Conservation (phyloP, 2,329 filamentous ascomycete species). For the Arthrobotrys conoides region DNA sequence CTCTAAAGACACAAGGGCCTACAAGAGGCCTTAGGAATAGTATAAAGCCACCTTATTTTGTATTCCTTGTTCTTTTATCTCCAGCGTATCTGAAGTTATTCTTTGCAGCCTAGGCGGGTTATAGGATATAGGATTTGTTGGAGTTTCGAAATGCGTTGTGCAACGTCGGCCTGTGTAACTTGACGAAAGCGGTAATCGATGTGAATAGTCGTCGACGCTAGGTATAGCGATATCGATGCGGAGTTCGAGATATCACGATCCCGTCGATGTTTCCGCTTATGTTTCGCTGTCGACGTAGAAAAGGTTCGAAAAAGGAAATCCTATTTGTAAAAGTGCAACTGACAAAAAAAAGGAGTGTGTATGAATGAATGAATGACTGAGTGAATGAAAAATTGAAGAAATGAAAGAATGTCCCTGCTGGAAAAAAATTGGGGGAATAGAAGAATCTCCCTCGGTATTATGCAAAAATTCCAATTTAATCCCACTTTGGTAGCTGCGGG, state of each 20-base stretch:
- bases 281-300: conserved; percentile 14
- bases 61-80: neutral
- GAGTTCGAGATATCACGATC: conserved; percentile 3
- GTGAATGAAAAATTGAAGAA: neutral
- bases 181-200: conserved; percentile 25
- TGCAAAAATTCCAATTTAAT: conserved; percentile 49
- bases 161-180: conserved; percentile 16
- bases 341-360: conserved; percentile 11
- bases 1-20: conserved; percentile 10
- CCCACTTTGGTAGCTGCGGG: conserved; percentile 55
- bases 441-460: conserved; percentile 22
- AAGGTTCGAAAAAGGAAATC: conserved; percentile 24
- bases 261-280: conserved; percentile 4
- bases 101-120: neutral
- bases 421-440: neutral
- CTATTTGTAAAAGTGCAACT: neutral
- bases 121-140: neutral
- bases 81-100: neutral
- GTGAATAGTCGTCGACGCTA: neutral
- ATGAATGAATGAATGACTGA: conserved; percentile 12
- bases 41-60: conserved; percentile 2
- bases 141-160: conserved; percentile 20
- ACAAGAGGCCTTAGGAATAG: conserved; percentile 19
- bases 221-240: neutral
- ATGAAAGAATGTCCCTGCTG: conserved; percentile 9